A percentile compares a stretch with the other conserved stretches of the same genome.
Evolutionary conservation across 345 rosid species (phyloP).

Genomic region (Excoecaria cochinchinensis): DNA sequence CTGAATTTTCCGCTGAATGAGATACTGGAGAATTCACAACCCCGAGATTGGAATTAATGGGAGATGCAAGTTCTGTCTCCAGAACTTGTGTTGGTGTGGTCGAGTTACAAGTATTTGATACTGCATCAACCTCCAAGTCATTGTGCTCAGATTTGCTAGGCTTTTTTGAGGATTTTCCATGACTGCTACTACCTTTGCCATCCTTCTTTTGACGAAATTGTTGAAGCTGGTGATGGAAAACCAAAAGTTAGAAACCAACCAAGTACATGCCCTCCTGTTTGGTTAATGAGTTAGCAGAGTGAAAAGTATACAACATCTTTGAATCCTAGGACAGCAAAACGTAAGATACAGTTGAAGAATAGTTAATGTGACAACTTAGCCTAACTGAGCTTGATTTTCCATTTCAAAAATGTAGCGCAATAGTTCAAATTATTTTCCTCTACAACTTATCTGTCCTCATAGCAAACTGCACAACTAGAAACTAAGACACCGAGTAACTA

Average conservation of each 20-base stretch:
- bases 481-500: neutral
- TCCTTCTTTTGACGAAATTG: conserved; percentile 95
- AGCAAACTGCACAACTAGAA: neutral
- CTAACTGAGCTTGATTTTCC: neutral
- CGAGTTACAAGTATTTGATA: conserved; percentile 28
- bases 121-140: conserved; percentile 49
- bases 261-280: neutral
- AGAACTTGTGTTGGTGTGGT: conserved; percentile 24
- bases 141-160: conserved; percentile 53
- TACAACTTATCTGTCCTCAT: neutral
- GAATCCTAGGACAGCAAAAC: neutral
- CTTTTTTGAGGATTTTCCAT: conserved; percentile 68
- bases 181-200: conserved; percentile 65
- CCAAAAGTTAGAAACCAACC: conserved; percentile 13
- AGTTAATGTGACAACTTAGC: neutral
- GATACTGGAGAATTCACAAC: conserved; percentile 37
- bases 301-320: neutral
- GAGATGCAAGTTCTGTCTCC: conserved; percentile 40
- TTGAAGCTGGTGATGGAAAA: conserved; percentile 63
- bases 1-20: conserved; percentile 27
- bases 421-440: neutral
- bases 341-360: neutral
- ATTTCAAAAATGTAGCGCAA: neutral
- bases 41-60: conserved; percentile 25
- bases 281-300: neutral